Evolutionary conservation across 345 rosid species (phyloP).

Genomic region (Heritiera littoralis): DNA sequence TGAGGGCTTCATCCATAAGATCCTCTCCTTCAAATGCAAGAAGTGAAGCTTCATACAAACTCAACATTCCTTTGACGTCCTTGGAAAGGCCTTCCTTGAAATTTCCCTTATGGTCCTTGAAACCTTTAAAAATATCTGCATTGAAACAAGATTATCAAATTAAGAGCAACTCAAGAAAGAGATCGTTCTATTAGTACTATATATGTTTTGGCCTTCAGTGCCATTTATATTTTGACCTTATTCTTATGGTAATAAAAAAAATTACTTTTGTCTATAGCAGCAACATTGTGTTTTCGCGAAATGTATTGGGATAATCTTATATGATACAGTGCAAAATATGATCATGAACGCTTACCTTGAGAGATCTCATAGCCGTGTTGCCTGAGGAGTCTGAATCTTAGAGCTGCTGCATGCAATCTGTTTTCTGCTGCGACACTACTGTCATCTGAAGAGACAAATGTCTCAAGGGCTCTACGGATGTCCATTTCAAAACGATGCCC

Average conservation of each 20-base stretch:
- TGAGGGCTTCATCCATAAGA: slow-evolving; percentile 38
- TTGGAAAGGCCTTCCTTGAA: slow-evolving; percentile 19
- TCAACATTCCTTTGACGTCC: slow-evolving; percentile 37
- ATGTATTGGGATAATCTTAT: not conserved
- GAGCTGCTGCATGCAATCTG: slow-evolving; percentile 37
- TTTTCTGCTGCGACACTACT: not conserved
- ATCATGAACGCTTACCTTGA: slow-evolving; percentile 32
- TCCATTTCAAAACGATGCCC: slow-evolving; percentile 35
- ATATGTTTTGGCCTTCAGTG: not conserved
- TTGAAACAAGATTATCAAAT: not conserved
- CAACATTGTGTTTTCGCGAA: no score
- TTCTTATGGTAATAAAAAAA: not conserved
- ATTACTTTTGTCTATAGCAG: not conserved
- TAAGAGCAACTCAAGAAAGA: not conserved
- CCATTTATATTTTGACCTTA: not conserved
- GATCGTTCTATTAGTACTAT: not conserved
- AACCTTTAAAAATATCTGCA: slow-evolving; percentile 39
- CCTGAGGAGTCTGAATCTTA: slow-evolving; percentile 50
- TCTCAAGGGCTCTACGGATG: slow-evolving; percentile 29
- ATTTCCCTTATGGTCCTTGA: slow-evolving; percentile 28
- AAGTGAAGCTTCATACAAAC: slow-evolving; percentile 43
- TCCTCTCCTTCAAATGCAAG: slow-evolving; percentile 30
- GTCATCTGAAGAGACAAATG: not conserved
- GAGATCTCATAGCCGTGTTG: slow-evolving; percentile 43
- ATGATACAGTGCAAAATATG: not conserved